These are phyloP conservation scores for Sporothrix mexicana DNA, from an alignment of 2,329 filamentous ascomycete species.

Conservation along the genomic window DNA sequence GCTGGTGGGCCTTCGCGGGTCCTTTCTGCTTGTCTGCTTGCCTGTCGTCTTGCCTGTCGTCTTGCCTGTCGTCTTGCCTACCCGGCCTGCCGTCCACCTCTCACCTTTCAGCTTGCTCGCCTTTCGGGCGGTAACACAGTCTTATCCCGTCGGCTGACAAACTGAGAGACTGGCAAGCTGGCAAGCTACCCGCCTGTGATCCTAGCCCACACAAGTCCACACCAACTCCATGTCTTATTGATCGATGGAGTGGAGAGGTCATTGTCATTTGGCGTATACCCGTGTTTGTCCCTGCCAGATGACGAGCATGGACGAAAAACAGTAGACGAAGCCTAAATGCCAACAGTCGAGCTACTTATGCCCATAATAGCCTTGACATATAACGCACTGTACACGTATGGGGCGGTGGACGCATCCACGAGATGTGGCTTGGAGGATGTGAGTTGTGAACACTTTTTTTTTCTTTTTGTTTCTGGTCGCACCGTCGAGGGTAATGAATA, in stretches of 20 bases:
- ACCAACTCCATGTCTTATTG: neutral
- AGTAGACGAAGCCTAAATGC: neutral
- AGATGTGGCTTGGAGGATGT: slow-evolving; percentile 16
- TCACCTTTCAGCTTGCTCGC: too few relatives aligned
- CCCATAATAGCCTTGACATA: slow-evolving; percentile 3
- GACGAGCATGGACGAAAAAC: neutral
- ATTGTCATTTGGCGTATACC: too few relatives aligned
- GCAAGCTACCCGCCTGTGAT: neutral
- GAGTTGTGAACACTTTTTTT: neutral
- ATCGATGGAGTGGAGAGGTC: too few relatives aligned
- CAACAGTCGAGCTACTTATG: neutral
- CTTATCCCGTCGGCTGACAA: slow-evolving; percentile 14
- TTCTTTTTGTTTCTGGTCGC: neutral
- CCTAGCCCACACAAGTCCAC: neutral
- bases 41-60: too few relatives aligned
- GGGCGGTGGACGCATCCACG: neutral
- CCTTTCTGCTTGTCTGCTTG: too few relatives aligned
- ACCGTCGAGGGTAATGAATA: slow-evolving; percentile 8
- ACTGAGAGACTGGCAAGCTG: neutral
- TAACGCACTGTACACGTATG: neutral
- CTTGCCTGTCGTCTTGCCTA: too few relatives aligned
- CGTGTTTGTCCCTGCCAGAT: neutral
- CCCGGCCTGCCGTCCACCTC: too few relatives aligned
- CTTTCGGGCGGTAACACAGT: slow-evolving; percentile 19
- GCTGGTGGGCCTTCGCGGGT: slow-evolving; percentile 20